Base-by-base conservation (phyloP, 306 rosid genomes). In the Quercus engelmannii region DNA sequence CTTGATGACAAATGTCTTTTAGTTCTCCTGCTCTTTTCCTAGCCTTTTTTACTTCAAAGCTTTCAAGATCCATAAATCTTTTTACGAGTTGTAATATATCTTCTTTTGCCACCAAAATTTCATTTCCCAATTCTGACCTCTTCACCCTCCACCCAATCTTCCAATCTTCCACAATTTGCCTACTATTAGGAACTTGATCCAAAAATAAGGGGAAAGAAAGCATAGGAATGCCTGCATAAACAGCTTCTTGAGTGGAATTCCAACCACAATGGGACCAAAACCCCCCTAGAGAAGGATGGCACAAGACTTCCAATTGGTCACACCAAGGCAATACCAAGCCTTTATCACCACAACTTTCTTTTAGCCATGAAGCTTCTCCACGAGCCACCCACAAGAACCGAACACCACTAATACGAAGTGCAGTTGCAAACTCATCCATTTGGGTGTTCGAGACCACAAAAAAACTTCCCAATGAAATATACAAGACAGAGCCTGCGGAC, bases 221-320 rank as follows among this genome's bases (percentile, higher is more conserved):
- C 11, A 67, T 1, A 33, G 72, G 72, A n/a, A 67, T 46, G 21
- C 72, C 72, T 17, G 15, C 20, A 67, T 3, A 67, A 4, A 67
- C 26, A 33, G 25, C 26, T 33, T 67, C 72, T 67, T 67, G 52
- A 19, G 51, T 33, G 26, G 72, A 67, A 35, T 67, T 67, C 72
- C 72, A 67, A 14, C 72, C 72, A 4, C 72, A 67, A 35, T 64
- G 70, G n/a, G 70, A 28, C 70, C n/a, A 64, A 64, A 64, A 64
- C 1, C 70, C 70, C 10, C 70, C 46, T 17, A 64, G 12, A 17
- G 70, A 64, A 64, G 70, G 43, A 64, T 64, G 70, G 17, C 21
- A 64, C 13, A 64, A 6, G 5, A 64, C 70, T 38, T 14, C 30
- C 46, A 64, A 31, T 64, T 64, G 70, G 43, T 64, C 70, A 19